These are phyloP conservation scores for Curvularia eragrostidis DNA, from an alignment of 2,329 filamentous ascomycete species.

Conservation along the genomic window DNA sequence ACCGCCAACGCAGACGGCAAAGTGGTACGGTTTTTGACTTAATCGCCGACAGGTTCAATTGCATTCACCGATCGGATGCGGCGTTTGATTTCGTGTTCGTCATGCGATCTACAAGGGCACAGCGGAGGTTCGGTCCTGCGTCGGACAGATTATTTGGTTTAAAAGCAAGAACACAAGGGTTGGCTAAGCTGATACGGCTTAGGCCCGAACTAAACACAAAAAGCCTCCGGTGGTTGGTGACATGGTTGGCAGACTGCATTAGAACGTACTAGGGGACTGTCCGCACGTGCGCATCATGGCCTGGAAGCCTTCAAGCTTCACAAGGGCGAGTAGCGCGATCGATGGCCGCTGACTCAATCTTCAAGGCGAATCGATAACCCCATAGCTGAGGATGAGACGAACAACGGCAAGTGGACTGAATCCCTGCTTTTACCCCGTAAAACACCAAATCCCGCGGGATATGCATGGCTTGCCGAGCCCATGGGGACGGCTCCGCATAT, in stretches of 20 bases:
- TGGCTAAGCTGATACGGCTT: neutral
- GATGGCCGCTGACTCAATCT: neutral
- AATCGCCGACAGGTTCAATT: neutral
- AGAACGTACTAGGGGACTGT: neutral
- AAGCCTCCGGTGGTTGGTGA: neutral
- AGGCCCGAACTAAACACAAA: neutral
- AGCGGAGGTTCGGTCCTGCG: conserved; percentile 5
- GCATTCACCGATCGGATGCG: neutral
- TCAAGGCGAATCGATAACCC: neutral
- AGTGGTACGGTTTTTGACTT: neutral
- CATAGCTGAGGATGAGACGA: too few species aligned
- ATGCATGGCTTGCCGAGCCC: conserved; percentile 10
- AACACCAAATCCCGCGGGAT: conserved; percentile 14
- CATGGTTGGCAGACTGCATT: neutral
- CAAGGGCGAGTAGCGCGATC: neutral
- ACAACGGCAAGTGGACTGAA: neutral
- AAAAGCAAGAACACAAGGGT: neutral
- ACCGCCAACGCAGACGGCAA: neutral
- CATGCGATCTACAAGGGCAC: neutral
- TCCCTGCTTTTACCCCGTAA: neutral
- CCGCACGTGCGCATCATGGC: neutral
- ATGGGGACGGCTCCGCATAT: conserved; percentile 9
- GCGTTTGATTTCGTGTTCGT: neutral
- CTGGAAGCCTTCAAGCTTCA: neutral
- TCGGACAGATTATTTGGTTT: neutral